Evolutionary conservation across 768 basidiomycete species (phyloP), one percentile per base, ranked within the genome.

Genomic region (Grammothele lineata): DNA sequence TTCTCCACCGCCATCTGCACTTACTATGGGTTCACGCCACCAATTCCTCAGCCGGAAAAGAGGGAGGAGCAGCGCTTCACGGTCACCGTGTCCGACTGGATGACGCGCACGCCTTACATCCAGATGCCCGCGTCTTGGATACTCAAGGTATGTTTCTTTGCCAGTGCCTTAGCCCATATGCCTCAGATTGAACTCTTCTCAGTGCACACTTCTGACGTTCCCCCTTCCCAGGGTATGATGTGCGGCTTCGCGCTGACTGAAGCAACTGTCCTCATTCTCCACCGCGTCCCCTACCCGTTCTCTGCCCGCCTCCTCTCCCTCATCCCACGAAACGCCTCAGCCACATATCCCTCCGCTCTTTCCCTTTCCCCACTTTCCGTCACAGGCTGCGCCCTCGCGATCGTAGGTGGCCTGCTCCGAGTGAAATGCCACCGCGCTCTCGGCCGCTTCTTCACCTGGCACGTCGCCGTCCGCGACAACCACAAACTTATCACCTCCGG

Each of bases 401-500:
- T 38, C 5, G 4, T 27, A 6, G 50, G 50, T 1, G 40, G 36
- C 9, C 23, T 22, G 19, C n/a, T 51, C 40, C 48, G 48, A n/a
- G 10, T 30, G 10, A 21, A 19, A n/a, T 43, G 48, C 42, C 39
- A 43, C 35, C 48, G 36, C 42, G 8, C 34, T 11, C 48, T 49
- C 26, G 48, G 48, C 4, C 33, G 41, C 3, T 43, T 42, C 38
- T 49, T 49, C 41, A 49, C 48, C 18, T 37, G 27, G 35, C 35
- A 43, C n/a, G 41, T 49, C 33, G 21, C 48, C 19, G 7, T 43
- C 9, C 40, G 25, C 5, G 34, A 43, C 14, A 36, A 38, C 41
- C 48, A 49, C 36, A 30, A 38, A 26, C 48, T 49, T n/a, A 30
- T 49, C 33, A 49, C 48, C 17, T 24, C 41, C 7, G 48, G 48